Base-by-base conservation (phyloP, 2,329 filamentous ascomycete species). In the Chrysoporthe puriensis region DNA sequence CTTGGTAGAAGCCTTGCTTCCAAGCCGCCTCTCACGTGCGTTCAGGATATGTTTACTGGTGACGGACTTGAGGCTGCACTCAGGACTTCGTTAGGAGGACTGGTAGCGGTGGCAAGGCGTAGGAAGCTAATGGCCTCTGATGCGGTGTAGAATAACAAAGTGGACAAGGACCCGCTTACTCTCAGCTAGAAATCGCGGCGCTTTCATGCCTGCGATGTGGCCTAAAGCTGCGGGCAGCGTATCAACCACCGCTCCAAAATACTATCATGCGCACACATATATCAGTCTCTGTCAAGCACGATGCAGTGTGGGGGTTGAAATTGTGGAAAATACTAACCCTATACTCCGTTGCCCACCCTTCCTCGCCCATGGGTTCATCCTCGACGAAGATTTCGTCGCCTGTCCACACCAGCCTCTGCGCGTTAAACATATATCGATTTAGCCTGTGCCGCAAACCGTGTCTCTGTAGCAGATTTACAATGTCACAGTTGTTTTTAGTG, bases 301-400 rank as follows among this genome's bases (percentile, higher is more conserved):
- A 3, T 1, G 18, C 3, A 2, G 18, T n/a, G 3, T n/a, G 46
- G n/a, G 11, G 7, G 46, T 43, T 21, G 1, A 60, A 2, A 34
- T 18, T 32, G 5, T 8, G 16, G 6, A 40, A 4, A 43, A 21
- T 7, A 46, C 67, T 58, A 42, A 69, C 67, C 56, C 54, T 61
- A 16, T 67, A 50, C n/a, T 69, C 67, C n/a, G 64, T 64, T 44
- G 67, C 48, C 32, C 48, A 69, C n/a, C 67, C 67, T 54, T 67
- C 67, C 34, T 69, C 64, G 4, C 7, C 46, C 1, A 2, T 4
- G 8, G n/a, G 18, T 7, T 69, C 67, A 21, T 34, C 18, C 18
- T 59, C 50, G 7, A 66, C 18, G 18, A 32, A 64, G 16, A 59
- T 14, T 18, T 64, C 16, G 1, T 56, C n/a, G 8, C 21, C 9